phyloP scores from a whole-genome alignment of 164 flowering plant species.

The Taxillus chinensis region DNA sequence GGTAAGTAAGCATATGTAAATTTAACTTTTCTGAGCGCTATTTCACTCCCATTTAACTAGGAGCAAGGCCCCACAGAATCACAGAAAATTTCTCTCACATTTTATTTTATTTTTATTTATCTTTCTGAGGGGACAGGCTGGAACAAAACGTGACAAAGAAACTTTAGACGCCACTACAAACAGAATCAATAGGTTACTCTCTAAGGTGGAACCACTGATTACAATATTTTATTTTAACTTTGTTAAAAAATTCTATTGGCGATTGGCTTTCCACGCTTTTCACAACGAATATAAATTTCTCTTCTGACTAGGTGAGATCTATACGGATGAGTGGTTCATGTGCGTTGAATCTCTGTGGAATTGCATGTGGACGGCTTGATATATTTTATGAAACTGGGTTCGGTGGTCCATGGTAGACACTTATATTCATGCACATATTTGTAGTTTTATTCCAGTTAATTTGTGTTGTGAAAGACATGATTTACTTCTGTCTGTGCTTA shows the following conservation, averaged over 20 bases:
- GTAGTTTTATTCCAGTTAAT: neutral
- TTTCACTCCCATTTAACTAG: neutral
- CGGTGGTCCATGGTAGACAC: conserved; percentile 88
- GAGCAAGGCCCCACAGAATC: no score
- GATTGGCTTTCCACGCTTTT: neutral
- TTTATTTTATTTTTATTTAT: neutral
- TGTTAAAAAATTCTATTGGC: neutral
- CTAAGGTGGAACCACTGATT: conserved; percentile 37
- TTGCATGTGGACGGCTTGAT: conserved; percentile 93
- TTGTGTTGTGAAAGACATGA: conserved; percentile 1
- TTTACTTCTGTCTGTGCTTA: conserved; percentile 16
- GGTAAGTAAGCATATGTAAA: conserved; percentile 30
- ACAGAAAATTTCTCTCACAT: no score
- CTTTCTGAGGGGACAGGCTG: conserved; percentile 42
- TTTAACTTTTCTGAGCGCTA: neutral
- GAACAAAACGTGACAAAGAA: conserved; percentile 62
- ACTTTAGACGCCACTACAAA: conserved; percentile 66
- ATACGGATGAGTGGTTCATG: conserved; percentile 88
- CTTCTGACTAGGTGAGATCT: conserved; percentile 73
- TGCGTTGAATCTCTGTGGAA: conserved; percentile 83
- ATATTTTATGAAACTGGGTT: conserved; percentile 66
- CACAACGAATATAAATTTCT: conserved; percentile 3
- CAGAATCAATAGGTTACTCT: conserved; percentile 65
- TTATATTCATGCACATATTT: neutral
- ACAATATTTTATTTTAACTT: neutral